Evolutionary conservation across 2,329 filamentous ascomycete species (phyloP).

Genomic region (Alternaria arbusti): DNA sequence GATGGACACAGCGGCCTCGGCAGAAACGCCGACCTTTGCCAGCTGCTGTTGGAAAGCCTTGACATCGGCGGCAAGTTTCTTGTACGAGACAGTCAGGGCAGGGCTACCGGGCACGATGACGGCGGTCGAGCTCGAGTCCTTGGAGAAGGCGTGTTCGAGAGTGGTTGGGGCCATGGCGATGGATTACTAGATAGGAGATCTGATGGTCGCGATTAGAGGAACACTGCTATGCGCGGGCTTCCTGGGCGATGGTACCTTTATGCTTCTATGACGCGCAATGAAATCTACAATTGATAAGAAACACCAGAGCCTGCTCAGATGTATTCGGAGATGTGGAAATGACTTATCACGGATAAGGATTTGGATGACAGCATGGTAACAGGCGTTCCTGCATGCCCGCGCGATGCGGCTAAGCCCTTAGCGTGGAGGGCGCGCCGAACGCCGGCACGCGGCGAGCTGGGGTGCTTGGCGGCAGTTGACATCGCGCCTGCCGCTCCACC

Average conservation of each 20-base stretch:
- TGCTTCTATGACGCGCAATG: constrained; percentile 13
- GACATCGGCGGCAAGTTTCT: constrained; percentile 70
- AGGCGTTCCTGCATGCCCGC: constrained; percentile 18
- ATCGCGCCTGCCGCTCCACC: constrained; percentile 5
- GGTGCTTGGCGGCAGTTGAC: neutral
- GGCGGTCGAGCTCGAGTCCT: constrained; percentile 61
- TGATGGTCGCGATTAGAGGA: constrained; percentile 12
- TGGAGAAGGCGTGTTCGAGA: constrained; percentile 63
- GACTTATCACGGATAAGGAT: constrained; percentile 9
- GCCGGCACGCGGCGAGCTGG: constrained; percentile 3
- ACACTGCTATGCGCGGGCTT: neutral
- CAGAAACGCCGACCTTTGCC: constrained; percentile 73
- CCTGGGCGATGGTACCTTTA: constrained; percentile 4
- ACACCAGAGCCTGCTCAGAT: constrained; percentile 29
- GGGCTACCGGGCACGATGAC: constrained; percentile 76
- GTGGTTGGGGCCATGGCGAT: constrained; percentile 62
- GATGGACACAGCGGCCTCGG: constrained; percentile 77
- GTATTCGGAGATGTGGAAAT: constrained; percentile 10
- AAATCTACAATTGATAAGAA: constrained; percentile 7
- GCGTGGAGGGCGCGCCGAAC: constrained; percentile 11
- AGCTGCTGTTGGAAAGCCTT: constrained; percentile 77
- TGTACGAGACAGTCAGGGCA: constrained; percentile 72
- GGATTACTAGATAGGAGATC: constrained; percentile 18
- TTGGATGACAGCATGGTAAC: constrained; percentile 17
- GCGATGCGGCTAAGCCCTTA: constrained; percentile 14